These are phyloP conservation scores for Pleurotus tuber-regium DNA, from an alignment of 768 basidiomycete genomes.

Conservation along the genomic window DNA sequence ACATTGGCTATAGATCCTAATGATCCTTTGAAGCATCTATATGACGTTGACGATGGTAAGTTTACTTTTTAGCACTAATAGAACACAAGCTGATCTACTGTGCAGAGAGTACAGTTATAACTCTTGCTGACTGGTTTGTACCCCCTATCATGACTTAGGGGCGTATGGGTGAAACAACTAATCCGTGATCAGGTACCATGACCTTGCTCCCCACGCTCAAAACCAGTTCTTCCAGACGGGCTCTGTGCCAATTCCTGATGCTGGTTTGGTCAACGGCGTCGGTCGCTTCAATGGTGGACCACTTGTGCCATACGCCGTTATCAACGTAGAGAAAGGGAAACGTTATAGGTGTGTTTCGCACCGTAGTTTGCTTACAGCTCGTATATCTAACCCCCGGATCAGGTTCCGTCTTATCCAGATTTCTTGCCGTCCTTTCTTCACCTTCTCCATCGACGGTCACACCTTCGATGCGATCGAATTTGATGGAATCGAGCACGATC, in stretches of 20 bases:
- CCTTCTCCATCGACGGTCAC: conserved; percentile 36
- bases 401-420: conserved; percentile 46
- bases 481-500: conserved; percentile 40
- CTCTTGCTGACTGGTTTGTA: conserved; percentile 27
- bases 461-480: conserved; percentile 35
- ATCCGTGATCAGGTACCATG: conserved; percentile 15
- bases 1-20: conserved; percentile 25
- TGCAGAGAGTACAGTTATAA: conserved; percentile 33
- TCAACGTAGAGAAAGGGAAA: conserved; percentile 36
- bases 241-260: conserved; percentile 31
- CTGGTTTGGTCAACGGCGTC: conserved; percentile 46
- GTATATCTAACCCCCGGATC: conserved; percentile 28
- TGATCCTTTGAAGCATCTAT: conserved; percentile 32
- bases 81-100: neutral
- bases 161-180: neutral
- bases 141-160: conserved; percentile 3
- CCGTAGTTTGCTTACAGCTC: neutral
- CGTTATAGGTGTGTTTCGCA: conserved; percentile 38
- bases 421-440: conserved; percentile 44
- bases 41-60: conserved; percentile 40
- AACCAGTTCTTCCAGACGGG: conserved; percentile 29
- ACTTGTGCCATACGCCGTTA: conserved; percentile 33
- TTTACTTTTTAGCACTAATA: conserved; percentile 13
- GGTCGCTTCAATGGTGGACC: conserved; percentile 41
- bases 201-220: conserved; percentile 35